Percentiles rank a stretch among this genome's conserved stretches.
Conservation (phyloP, 345 rosid genomes). For the Hibiscus trionum region DNA sequence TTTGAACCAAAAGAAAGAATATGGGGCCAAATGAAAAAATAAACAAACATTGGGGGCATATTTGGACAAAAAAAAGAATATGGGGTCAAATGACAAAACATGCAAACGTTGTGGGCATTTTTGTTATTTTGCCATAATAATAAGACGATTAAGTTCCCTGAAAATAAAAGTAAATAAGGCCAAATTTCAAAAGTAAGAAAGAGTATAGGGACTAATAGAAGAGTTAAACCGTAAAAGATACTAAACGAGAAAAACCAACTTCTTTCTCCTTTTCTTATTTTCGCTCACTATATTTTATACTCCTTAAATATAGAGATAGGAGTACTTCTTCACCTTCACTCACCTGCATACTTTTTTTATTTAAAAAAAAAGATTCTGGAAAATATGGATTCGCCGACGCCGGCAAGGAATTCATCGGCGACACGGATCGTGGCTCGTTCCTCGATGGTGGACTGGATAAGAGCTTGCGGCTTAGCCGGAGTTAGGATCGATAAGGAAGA, state of each 20-base stretch:
- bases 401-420: conserved; percentile 31
- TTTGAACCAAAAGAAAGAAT: no score
- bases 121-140: no score
- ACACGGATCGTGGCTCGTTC: conserved; percentile 50
- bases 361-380: neutral
- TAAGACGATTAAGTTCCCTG: no score
- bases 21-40: no score
- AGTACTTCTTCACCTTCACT: neutral
- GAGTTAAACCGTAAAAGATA: neutral
- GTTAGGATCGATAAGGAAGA: conserved; percentile 64
- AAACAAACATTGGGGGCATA: no score
- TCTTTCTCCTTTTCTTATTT: neutral
- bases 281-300: neutral
- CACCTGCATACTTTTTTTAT: neutral
- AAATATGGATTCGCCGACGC: conserved; percentile 29
- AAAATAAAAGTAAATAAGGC: no score
- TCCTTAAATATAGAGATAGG: neutral
- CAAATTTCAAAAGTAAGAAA: no score
- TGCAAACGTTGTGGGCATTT: no score
- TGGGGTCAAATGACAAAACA: no score
- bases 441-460: conserved; percentile 57
- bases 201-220: no score
- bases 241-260: neutral
- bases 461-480: conserved; percentile 56
- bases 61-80: no score